Conservation (phyloP, 805 yeast species). For the Starmerella khaoyaiensis region DNA sequence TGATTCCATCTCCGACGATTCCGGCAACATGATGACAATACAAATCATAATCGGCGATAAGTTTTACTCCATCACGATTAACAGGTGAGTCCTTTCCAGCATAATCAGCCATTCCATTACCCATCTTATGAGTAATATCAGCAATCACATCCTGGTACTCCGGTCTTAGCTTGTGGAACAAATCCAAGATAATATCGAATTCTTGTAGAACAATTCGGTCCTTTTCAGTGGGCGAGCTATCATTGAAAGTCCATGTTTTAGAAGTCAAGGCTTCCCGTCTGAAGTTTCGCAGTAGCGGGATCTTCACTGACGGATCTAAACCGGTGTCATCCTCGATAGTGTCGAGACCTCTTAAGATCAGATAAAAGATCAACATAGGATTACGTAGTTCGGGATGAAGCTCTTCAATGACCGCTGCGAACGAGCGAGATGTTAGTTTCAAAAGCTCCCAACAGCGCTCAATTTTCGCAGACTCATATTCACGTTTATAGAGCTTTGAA, state of each 20-base stretch:
- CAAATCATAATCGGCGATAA: slow-evolving; percentile 69
- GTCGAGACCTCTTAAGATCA: slow-evolving; percentile 80
- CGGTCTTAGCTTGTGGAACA: slow-evolving; percentile 59
- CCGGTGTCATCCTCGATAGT: slow-evolving; percentile 96
- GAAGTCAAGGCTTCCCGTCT: slow-evolving; percentile 42
- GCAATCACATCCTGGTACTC: slow-evolving; percentile 66
- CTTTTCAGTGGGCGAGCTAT: slow-evolving; percentile 55
- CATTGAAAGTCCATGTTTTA: slow-evolving; percentile 71
- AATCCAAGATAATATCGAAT: slow-evolving; percentile 55
- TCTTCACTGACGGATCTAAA: slow-evolving; percentile 53
- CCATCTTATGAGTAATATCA: slow-evolving; percentile 76
- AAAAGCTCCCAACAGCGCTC: slow-evolving; percentile 57
- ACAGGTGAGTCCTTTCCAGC: slow-evolving; percentile 43
- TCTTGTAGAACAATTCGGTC: slow-evolving; percentile 74
- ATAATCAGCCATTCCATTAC: slow-evolving; percentile 96
- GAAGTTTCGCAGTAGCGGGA: slow-evolving; percentile 62
- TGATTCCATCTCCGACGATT: slow-evolving; percentile 89
- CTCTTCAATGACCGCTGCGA: slow-evolving; percentile 86
- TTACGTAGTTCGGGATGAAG: slow-evolving; percentile 79
- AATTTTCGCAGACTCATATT: slow-evolving; percentile 27
- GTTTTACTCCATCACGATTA: slow-evolving; percentile 62
- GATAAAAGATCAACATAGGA: slow-evolving; percentile 67
- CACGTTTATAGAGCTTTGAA: slow-evolving; percentile 10
- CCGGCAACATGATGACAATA: slow-evolving; percentile 98
- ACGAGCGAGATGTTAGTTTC: slow-evolving; percentile 68